Conservation (phyloP, 257 asterid genomes). For the Solanum medicagineum region DNA sequence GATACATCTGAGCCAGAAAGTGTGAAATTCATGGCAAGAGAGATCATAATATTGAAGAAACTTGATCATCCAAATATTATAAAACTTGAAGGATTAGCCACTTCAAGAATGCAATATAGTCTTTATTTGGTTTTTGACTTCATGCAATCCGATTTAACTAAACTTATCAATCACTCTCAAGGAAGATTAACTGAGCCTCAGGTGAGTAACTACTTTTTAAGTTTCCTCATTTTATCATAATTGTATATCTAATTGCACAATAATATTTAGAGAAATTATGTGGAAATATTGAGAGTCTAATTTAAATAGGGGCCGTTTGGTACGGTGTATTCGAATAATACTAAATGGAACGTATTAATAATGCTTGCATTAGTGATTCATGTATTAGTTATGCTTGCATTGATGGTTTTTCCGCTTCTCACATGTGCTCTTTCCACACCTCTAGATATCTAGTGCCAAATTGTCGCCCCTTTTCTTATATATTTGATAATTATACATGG, state of each 20-base stretch:
- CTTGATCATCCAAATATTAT: conserved; percentile 77
- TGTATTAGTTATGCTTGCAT: no score
- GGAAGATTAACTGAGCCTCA: conserved; percentile 63
- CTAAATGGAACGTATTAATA: no score
- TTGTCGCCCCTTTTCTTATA: no score
- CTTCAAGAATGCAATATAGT: conserved; percentile 87
- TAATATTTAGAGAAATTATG: neutral
- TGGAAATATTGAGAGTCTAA: neutral
- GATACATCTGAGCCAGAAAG: conserved; percentile 74
- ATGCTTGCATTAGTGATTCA: no score
- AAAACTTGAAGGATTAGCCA: conserved; percentile 73
- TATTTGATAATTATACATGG: no score
- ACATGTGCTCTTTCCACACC: no score
- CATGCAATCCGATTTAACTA: conserved; percentile 57
- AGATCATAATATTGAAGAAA: conserved; percentile 49
- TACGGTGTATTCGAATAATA: no score
- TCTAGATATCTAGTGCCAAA: no score
- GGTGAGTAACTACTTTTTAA: conserved; percentile 17
- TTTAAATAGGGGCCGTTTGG: no score
- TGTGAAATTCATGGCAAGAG: conserved; percentile 78
- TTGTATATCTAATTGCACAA: neutral
- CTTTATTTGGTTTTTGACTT: conserved; percentile 66
- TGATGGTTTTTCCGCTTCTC: no score
- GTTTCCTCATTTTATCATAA: neutral
- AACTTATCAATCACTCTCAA: conserved; percentile 30